phyloP scores from a whole-genome alignment of 352 stramenopile genomes.

The Phytopythium sindhum region DNA sequence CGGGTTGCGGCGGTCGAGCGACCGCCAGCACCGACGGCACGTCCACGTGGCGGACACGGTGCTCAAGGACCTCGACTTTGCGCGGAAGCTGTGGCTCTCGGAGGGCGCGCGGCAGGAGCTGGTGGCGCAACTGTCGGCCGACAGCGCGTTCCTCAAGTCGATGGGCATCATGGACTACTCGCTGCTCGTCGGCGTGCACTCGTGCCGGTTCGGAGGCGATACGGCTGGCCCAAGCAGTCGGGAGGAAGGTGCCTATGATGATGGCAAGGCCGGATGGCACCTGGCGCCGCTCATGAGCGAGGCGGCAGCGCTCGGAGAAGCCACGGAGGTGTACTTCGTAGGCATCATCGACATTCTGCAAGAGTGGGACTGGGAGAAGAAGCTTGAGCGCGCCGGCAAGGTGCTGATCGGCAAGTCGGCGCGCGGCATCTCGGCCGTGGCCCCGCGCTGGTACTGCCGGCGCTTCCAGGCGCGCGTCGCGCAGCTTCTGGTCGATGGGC shows the following conservation, averaged over 20 bases:
- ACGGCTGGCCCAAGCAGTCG: neutral
- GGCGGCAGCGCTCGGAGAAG: slow-evolving; percentile 16
- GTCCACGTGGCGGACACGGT: slow-evolving; percentile 65
- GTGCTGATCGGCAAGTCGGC: slow-evolving; percentile 61
- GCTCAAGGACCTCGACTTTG: slow-evolving; percentile 68
- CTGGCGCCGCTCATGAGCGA: slow-evolving; percentile 21
- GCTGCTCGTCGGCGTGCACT: slow-evolving; percentile 66
- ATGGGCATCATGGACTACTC: slow-evolving; percentile 84
- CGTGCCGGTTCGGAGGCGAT: slow-evolving; percentile 34
- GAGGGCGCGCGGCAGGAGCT: slow-evolving; percentile 27
- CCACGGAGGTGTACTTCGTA: slow-evolving; percentile 74
- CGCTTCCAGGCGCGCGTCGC: slow-evolving; percentile 59
- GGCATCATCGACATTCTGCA: slow-evolving; percentile 86
- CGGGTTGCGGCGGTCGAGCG: slow-evolving; percentile 18
- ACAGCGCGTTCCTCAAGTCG: slow-evolving; percentile 63
- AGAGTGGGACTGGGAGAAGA: slow-evolving; percentile 81
- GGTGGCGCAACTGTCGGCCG: slow-evolving; percentile 43
- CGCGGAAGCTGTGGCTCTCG: slow-evolving; percentile 37
- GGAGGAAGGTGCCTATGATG: slow-evolving; percentile 2
- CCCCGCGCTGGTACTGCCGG: slow-evolving; percentile 56
- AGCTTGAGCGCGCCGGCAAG: slow-evolving; percentile 73
- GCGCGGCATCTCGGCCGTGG: slow-evolving; percentile 63
- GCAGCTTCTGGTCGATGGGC: slow-evolving; percentile 40
- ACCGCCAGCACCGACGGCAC: slow-evolving; percentile 22
- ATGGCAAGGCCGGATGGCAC: slow-evolving; percentile 16